phyloP scores from a whole-genome alignment of 1,284 basidiomycete species.

The Rhodotorula sp. region DNA sequence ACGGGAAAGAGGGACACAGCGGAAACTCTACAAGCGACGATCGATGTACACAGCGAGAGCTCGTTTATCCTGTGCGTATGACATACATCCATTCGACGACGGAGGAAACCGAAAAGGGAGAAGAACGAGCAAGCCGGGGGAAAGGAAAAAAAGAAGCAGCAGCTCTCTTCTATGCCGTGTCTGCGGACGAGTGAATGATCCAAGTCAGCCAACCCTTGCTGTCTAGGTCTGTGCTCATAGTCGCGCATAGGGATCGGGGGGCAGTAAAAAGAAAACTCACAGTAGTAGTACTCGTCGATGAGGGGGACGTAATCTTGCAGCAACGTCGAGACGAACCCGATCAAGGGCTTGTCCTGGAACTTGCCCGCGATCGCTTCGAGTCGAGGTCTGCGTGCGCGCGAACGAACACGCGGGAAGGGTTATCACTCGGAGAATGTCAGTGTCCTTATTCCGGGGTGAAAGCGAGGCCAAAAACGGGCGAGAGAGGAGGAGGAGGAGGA shows the following conservation, averaged over 20 bases:
- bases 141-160: background rate
- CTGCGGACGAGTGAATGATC: background rate
- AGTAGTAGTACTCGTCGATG: constrained; percentile 54
- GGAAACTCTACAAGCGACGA: background rate
- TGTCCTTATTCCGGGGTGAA: too few species aligned
- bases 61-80: too few species aligned
- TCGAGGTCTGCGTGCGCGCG: constrained; percentile 42
- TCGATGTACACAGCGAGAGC: background rate
- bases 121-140: too few species aligned
- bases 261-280: constrained; percentile 11
- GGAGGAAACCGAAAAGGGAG: too few species aligned
- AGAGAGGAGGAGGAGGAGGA: background rate
- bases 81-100: too few species aligned
- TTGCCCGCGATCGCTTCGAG: constrained; percentile 44
- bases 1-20: background rate
- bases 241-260: background rate
- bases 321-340: constrained; percentile 49
- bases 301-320: constrained; percentile 51
- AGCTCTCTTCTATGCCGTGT: constrained; percentile 6
- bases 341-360: constrained; percentile 48
- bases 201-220: background rate
- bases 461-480: background rate
- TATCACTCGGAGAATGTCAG: too few species aligned
- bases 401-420: background rate
- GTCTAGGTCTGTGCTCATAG: background rate